Evolutionary conservation across 75 land plant genomes (phyloP).

Genomic region (Chamaecyparis obtusa): DNA sequence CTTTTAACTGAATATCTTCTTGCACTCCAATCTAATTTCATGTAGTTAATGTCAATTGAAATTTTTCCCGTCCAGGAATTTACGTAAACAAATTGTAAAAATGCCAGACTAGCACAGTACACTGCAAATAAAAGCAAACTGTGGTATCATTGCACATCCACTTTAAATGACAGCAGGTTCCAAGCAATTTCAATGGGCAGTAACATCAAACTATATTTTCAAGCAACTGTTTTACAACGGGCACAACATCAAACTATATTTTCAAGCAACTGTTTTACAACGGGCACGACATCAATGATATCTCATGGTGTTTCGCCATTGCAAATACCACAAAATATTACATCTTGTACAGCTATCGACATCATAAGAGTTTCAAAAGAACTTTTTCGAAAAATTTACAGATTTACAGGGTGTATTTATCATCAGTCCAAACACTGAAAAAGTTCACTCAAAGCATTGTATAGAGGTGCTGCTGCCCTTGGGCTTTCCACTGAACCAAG

Average conservation of each 20-base stretch:
- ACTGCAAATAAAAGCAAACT: not conserved
- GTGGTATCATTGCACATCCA: not conserved
- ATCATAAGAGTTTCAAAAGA: not conserved
- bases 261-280: not conserved
- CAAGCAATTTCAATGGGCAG: not conserved
- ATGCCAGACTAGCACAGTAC: not conserved
- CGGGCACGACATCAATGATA: not conserved
- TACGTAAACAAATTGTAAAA: not conserved
- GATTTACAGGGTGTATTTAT: not conserved
- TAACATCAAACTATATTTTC: not conserved
- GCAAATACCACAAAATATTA: not conserved
- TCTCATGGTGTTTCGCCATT: not conserved
- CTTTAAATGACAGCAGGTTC: not conserved
- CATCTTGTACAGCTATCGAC: not conserved
- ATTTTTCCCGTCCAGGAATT: not conserved
- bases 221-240: not conserved
- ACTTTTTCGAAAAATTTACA: not conserved
- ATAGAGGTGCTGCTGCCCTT: conserved; percentile 71
- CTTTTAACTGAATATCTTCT: not conserved
- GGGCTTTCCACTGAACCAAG: conserved; percentile 67
- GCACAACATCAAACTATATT: not conserved
- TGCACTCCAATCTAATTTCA: not conserved
- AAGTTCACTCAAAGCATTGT: conserved; percentile 60
- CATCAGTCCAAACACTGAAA: conserved; percentile 19
- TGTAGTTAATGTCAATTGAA: not conserved